Percentiles rank a stretch among this genome's conserved stretches.
Conservation (phyloP, 768 basidiomycete genomes). For the Termitomyces sp. region DNA sequence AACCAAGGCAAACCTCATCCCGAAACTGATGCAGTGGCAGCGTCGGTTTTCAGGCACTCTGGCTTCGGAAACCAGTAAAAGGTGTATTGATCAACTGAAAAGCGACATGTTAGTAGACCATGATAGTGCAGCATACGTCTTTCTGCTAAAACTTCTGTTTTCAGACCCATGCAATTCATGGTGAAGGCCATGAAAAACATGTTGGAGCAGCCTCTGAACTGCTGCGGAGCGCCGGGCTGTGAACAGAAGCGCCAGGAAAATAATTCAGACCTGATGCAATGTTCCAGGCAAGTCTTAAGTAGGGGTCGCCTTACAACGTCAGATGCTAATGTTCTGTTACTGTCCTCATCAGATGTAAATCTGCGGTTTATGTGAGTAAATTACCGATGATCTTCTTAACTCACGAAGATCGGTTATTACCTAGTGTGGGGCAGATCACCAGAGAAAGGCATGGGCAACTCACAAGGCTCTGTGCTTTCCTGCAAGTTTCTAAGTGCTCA, state of each 20-base stretch:
- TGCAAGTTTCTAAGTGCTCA: constrained; percentile 21
- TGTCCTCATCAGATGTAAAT: constrained; percentile 31
- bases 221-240: constrained; percentile 29
- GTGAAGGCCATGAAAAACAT: constrained; percentile 21
- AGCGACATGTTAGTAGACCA: constrained; percentile 14
- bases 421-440: constrained; percentile 32
- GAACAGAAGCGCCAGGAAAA: constrained; percentile 13
- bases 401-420: neutral
- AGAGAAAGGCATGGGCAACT: constrained; percentile 29
- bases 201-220: constrained; percentile 23
- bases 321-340: neutral
- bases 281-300: constrained; percentile 28
- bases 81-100: constrained; percentile 29
- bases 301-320: neutral
- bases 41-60: constrained; percentile 22
- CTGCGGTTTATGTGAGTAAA: constrained; percentile 34
- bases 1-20: too few species aligned
- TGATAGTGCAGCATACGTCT: neutral
- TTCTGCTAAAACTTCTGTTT: neutral
- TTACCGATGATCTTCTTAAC: neutral
- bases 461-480: constrained; percentile 31
- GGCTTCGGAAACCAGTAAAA: constrained; percentile 27
- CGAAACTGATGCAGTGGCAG: constrained; percentile 28
- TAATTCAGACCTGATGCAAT: constrained; percentile 29
- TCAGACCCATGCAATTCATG: constrained; percentile 23